These are phyloP conservation scores for Circinella umbellata DNA, from an alignment of 371 early-diverging fungal species.

Conservation along the genomic window DNA sequence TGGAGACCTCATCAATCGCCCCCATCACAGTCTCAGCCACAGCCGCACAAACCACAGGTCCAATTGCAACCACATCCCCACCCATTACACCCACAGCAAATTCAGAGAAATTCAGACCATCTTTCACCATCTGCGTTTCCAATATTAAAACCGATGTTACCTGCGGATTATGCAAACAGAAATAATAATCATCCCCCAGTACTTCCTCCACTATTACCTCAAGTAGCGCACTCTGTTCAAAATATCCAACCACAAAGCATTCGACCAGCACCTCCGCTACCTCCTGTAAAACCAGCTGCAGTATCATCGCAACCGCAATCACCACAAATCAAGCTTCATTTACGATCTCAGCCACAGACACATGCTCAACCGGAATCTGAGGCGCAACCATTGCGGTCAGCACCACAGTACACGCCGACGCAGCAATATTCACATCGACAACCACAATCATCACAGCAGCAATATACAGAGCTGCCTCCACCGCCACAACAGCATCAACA, in stretches of 20 bases:
- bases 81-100: not conserved
- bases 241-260: conserved; percentile 4
- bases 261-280: conserved; percentile 4
- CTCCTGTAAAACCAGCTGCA: not conserved
- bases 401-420: too few relatives aligned
- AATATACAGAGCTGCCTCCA: not conserved
- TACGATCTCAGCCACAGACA: not conserved
- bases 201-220: conserved; percentile 14
- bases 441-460: conserved; percentile 1
- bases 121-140: not conserved
- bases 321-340: not conserved
- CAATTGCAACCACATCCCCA: too few relatives aligned
- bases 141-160: conserved; percentile 5
- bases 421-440: not conserved
- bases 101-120: not conserved
- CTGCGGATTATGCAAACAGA: not conserved
- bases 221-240: not conserved
- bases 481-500: not conserved
- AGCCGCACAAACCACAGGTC: too few relatives aligned
- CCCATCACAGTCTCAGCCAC: not conserved
- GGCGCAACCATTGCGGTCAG: not conserved
- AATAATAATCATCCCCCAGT: not conserved
- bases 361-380: too few relatives aligned
- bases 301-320: not conserved
- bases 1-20: not conserved